Evolutionary conservation across 2,329 filamentous ascomycete species (phyloP).

Genomic region (Botrytis cinerea): DNA sequence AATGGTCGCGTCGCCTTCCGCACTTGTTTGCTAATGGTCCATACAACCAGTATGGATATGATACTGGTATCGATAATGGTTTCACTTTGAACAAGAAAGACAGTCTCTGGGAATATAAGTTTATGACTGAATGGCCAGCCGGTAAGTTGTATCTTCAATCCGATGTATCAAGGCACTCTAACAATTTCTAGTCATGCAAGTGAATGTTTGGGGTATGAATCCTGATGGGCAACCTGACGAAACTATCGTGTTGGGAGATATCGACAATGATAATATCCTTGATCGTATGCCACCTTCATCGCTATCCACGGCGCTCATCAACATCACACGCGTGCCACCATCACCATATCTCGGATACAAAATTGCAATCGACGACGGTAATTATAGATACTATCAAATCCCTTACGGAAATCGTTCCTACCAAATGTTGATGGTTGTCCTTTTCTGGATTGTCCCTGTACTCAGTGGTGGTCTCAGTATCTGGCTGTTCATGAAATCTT

Average conservation of each 20-base stretch:
- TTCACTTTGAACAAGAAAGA: constrained; percentile 53
- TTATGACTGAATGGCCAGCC: constrained; percentile 65
- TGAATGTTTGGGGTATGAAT: constrained; percentile 69
- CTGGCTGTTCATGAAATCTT: constrained; percentile 60
- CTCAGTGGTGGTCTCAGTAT: constrained; percentile 52
- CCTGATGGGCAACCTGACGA: constrained; percentile 62
- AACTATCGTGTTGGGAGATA: constrained; percentile 60
- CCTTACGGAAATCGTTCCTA: constrained; percentile 55
- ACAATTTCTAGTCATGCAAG: constrained; percentile 46
- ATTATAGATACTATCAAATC: constrained; percentile 52
- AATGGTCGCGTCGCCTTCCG: constrained; percentile 55
- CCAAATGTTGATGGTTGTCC: constrained; percentile 56
- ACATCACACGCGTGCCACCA: constrained; percentile 58
- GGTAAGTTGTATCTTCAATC: constrained; percentile 34
- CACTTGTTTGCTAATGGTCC: constrained; percentile 63
- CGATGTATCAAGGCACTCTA: background rate
- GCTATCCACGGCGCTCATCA: constrained; percentile 56
- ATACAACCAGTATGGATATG: constrained; percentile 65
- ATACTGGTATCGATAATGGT: constrained; percentile 56
- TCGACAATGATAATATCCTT: constrained; percentile 59
- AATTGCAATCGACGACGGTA: constrained; percentile 57
- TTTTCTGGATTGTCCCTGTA: constrained; percentile 57
- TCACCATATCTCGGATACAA: constrained; percentile 57
- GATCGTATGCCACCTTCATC: constrained; percentile 63
- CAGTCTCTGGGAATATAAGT: constrained; percentile 56